Percentiles rank a stretch among this genome's conserved stretches.
These are phyloP conservation scores for Chrysanthemum makinoi DNA, from an alignment of 129 eudicot species.

Conservation along the genomic window DNA sequence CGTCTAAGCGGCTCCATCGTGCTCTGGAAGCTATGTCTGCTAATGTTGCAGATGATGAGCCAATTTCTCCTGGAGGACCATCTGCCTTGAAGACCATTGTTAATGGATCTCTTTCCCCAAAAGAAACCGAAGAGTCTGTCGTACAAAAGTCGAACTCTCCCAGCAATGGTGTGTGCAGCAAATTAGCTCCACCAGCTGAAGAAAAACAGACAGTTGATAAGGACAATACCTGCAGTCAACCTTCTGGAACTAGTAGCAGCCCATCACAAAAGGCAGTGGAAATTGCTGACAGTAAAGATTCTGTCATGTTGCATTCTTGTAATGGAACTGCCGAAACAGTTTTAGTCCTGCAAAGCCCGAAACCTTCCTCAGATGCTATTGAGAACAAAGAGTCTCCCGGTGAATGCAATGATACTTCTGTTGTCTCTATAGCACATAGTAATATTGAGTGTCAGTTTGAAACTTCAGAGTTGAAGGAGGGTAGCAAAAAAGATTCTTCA, in stretches of 20 bases:
- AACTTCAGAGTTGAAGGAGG: conserved; percentile 19
- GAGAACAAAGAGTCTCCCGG: conserved; percentile 22
- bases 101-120: conserved; percentile 38
- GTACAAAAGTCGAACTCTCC: conserved; percentile 16
- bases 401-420: conserved; percentile 27
- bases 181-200: conserved; percentile 24
- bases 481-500: conserved; percentile 31
- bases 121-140: conserved; percentile 26
- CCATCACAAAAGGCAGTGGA: conserved; percentile 25
- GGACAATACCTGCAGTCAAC: conserved; percentile 23
- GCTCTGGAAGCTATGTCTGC: conserved; percentile 99
- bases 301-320: conserved; percentile 18
- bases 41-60: conserved; percentile 57
- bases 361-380: conserved; percentile 24
- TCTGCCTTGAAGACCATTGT: conserved; percentile 35
- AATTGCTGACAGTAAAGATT: conserved; percentile 26
- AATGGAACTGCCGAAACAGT: conserved; percentile 18
- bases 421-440: conserved; percentile 1
- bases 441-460: conserved; percentile 32
- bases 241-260: conserved; percentile 16
- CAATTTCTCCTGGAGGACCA: conserved; percentile 36
- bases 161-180: conserved; percentile 24
- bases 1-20: conserved; percentile 85
- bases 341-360: conserved; percentile 28
- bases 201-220: conserved; percentile 19